phyloP scores from a whole-genome alignment of 2,329 filamentous ascomycete species.

The Fusarium stilboides region DNA sequence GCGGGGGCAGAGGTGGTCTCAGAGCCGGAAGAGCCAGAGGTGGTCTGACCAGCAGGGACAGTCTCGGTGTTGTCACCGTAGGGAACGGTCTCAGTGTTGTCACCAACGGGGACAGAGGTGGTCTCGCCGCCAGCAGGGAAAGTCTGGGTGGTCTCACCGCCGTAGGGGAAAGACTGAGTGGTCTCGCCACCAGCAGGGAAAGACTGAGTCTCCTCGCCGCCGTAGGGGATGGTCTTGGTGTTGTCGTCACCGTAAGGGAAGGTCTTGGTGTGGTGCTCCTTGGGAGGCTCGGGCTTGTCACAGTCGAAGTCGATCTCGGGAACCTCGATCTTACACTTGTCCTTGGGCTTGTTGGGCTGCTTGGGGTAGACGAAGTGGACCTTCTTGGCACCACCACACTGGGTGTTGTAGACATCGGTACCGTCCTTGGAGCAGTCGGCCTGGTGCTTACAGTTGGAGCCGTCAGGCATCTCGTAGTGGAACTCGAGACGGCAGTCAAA shows the following conservation, averaged over 20 bases:
- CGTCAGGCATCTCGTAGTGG: conserved; percentile 89
- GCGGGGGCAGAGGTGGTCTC: conserved; percentile 50
- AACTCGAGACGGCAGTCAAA: conserved; percentile 87
- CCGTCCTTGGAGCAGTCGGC: conserved; percentile 77
- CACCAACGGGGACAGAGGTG: conserved; percentile 17
- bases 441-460: conserved; percentile 84
- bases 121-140: conserved; percentile 30
- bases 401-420: conserved; percentile 82
- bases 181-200: background rate
- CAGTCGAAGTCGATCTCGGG: conserved; percentile 85
- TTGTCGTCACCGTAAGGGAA: conserved; percentile 26
- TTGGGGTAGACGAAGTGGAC: conserved; percentile 80
- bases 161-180: background rate
- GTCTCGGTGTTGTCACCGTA: conserved; percentile 14
- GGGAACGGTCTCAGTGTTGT: background rate
- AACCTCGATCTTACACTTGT: conserved; percentile 79
- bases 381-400: conserved; percentile 91
- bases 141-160: conserved; percentile 13
- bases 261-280: conserved; percentile 35
- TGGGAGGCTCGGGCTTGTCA: conserved; percentile 51
- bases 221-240: conserved; percentile 13
- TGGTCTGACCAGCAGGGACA: conserved; percentile 25
- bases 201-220: background rate
- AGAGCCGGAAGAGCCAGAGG: conserved; percentile 4
- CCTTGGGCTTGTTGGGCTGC: conserved; percentile 67